These are phyloP conservation scores for Plantago major DNA, from an alignment of 257 asterid species.

Conservation along the genomic window DNA sequence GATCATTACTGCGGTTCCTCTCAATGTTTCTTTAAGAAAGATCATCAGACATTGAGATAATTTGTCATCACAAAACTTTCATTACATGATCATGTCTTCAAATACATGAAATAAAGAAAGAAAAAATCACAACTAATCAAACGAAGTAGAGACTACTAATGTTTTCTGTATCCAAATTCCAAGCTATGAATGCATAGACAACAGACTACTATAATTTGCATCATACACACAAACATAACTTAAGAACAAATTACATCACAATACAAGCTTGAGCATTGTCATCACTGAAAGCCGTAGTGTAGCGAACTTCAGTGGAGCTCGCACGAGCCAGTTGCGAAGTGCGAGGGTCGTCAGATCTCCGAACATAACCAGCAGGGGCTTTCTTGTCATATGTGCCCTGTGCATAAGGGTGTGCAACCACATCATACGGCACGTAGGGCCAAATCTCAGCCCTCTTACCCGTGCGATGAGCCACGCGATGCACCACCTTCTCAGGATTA, in stretches of 20 bases:
- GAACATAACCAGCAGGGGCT: conserved; percentile 93
- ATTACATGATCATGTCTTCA: conserved; percentile 18
- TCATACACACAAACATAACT: neutral
- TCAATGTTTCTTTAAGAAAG: neutral
- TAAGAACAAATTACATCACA: conserved; percentile 52
- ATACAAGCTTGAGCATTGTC: conserved; percentile 81
- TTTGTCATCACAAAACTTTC: conserved; percentile 25
- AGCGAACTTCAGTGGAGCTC: conserved; percentile 87
- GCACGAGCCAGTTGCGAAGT: conserved; percentile 73
- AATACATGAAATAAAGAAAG: neutral
- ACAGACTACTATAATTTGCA: neutral
- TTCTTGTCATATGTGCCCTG: conserved; percentile 80
- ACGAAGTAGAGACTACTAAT: neutral
- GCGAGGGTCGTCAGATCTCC: conserved; percentile 46
- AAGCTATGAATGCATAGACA: neutral
- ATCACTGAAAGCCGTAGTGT: conserved; percentile 94
- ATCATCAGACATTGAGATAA: neutral
- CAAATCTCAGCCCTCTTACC: conserved; percentile 92
- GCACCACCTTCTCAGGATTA: conserved; percentile 76
- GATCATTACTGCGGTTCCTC: too few species aligned
- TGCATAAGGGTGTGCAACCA: conserved; percentile 87
- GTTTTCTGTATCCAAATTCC: too few species aligned
- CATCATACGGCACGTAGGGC: conserved; percentile 98
- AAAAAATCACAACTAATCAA: conserved; percentile 17
- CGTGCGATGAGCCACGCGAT: conserved; percentile 83